Evolutionary conservation across 352 stramenopile genomes (phyloP), one percentile per base, ranked within the genome.

Genomic region (Phytophthora fragariaefolia): DNA sequence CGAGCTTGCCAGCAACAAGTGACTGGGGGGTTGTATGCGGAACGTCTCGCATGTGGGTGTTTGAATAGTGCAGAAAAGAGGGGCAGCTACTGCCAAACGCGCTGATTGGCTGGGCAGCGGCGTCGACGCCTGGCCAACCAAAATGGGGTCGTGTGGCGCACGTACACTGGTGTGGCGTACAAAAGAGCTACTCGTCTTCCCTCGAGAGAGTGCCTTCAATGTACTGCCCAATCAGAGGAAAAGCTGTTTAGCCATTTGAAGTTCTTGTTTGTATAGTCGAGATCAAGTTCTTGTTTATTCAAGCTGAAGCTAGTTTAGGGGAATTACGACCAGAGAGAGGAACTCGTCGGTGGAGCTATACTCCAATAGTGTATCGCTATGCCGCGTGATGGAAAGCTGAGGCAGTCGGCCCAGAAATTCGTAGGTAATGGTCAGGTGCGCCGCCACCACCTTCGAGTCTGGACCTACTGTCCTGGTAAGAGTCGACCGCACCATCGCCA

Each of bases 61-160:
- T 60, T 63, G 38, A 26, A 9, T 22, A 9, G 38, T 32, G 10
- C 26, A 55, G 26, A 58, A 46, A 54, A 18, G 36, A 56, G 42
- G 5, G 22, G 47, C 18, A 57, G 4, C 5, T n/a, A 47, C 1
- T 0, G 8, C 17, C 2, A 69, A 66, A 61, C 27, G 7, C 17
- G 28, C 18, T 64, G 53, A 71, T 74, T 71, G 60, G 61, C 61
- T 74, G 48, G 55, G 13, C 22, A 43, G 34, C 48, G 13, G 27
- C 67, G 28, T 26, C 17, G 45, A 58, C 55, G 68, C 69, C 68
- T 72, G 68, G 47, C 68, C 68, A 74, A 75, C 68, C 67, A 75
- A 75, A 75, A 66, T 58, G 4, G 23, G 8, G n/a, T 53, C 34
- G 27, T 60, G 55, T 70, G 40, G 5, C 17, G 15, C n/a, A 65